Base-by-base conservation (phyloP, 352 stramenopile genomes). In the Globisporangium carolinianum region DNA sequence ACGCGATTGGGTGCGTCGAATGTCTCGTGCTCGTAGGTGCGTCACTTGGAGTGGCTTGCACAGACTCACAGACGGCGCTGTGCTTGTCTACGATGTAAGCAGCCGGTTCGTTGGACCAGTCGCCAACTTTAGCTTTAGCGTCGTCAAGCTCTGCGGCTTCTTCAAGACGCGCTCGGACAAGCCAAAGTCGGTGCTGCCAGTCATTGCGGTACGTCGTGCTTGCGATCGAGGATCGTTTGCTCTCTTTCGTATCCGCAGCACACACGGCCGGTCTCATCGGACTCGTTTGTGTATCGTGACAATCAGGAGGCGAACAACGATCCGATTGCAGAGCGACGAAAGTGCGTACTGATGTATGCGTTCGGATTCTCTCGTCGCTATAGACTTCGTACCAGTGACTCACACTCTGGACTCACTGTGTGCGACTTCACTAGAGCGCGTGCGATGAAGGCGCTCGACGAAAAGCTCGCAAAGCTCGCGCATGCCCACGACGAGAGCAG, bases 381-480 rank as follows among this genome's bases (percentile, higher is more conserved):
- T 24, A 24, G 2, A 24, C 24, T 24, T 24, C 24, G 24, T 24
- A 24, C 24, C 24, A 24, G 24, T 24, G 1, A 12, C 45, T 49
- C 15, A 32, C 45, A 5, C 45, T 6, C 14, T 49, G 7, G 39
- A 43, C 24, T 50, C 17, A 18, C 7, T 53, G 42, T 35, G 39
- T 61, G 15, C 8, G 10, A 38, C 38, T 4, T 54, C 11, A 43
- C 3, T 53, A 95, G 85, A 69, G 85, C 83, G 42, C 72, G 85
- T 63, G 85, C 85, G 10, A 93, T 95, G 83, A 91, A 90, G 52
- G 85, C 85, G 32, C 67, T 95, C n/a, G 85, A 95, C 51, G 85
- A 92, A 57, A 95, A 95, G 43, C 65, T 95, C 35, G 85, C 85
- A 39, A 95, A 95, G 55, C 66, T 95, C 35, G 85, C 85, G 9